Evolutionary conservation across 768 basidiomycete species (phyloP), one percentile per base, ranked within the genome.

Genomic region (Fistulinella prunicolor): DNA sequence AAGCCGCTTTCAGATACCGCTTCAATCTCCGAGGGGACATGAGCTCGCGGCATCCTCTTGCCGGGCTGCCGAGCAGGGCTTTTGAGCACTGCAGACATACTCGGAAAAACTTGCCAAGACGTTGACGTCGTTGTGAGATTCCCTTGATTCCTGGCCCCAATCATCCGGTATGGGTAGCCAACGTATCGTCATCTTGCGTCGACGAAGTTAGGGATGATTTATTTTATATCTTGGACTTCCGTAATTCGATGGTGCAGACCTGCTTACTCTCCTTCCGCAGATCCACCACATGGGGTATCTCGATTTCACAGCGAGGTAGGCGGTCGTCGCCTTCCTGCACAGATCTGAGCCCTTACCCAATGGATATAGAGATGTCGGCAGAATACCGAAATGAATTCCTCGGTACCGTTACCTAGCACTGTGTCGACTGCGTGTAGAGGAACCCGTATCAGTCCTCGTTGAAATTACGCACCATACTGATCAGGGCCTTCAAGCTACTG

Each of bases 1-100:
- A 42, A 53, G 53, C 44, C 42, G 48, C 38, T 54, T 67, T 69
- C 24, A 38, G 40, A 42, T 40, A 20, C 63, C 63, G 67, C 47
- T 61, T 52, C 39, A 54, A 53, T 44, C 51, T 56, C 58, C 51
- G 57, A 59, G 21, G 19, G 53, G 29, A 23, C 2, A 22, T 16
- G 19, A 4, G 24, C n/a, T 22, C 23, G 28, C 53, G 61, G 63
- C 55, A 62, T 44, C 35, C 12, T 16, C 19, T n/a, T 46, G 65
- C 60, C 65, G 58, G 8, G 16, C 1, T 54, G 56, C 61, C 63
- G 53, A 54, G 37, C 26, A 29, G 9, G 46, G 16, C 49, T 28
- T 56, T 49, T 43, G 54, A 51, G 46, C 17, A 21, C n/a, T 51
- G 51, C 44, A 24, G 42, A n/a, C n/a, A n/a, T n/a, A n/a, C n/a